Evolutionary conservation across 2,329 filamentous ascomycete genomes (phyloP).

Genomic region (Xylaria sp.): DNA sequence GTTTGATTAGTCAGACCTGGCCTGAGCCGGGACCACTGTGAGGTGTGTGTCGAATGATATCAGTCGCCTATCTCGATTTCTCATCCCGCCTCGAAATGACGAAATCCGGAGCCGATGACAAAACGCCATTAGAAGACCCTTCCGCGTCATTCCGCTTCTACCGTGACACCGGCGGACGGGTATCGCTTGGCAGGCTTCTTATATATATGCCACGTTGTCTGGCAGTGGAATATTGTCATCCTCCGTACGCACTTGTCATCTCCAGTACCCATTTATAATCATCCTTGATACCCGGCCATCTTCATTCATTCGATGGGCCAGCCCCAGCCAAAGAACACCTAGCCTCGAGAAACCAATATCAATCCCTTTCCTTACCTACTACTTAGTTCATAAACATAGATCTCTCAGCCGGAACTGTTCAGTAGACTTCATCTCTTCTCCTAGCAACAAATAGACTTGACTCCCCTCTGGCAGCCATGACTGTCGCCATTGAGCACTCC

Average conservation of each 20-base stretch:
- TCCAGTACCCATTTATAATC: background rate
- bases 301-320: too few relatives aligned
- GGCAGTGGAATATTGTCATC: background rate
- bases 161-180: background rate
- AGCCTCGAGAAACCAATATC: too few relatives aligned
- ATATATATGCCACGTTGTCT: background rate
- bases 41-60: too few relatives aligned
- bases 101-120: slow-evolving; percentile 24
- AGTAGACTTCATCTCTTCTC: background rate
- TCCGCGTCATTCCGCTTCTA: slow-evolving; percentile 6
- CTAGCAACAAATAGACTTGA: slow-evolving; percentile 1
- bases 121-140: slow-evolving; percentile 11
- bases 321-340: too few relatives aligned
- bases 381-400: background rate
- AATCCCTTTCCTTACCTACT: too few relatives aligned
- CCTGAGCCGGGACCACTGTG: too few relatives aligned
- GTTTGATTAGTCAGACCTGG: too few relatives aligned
- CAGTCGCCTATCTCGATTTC: too few relatives aligned
- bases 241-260: too few relatives aligned
- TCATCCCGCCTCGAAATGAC: slow-evolving; percentile 31
- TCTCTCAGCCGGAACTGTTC: background rate
- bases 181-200: background rate
- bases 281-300: background rate
- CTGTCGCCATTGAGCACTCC: slow-evolving; percentile 39
- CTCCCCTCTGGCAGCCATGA: slow-evolving; percentile 24